These are phyloP conservation scores for Brassica incana DNA, from an alignment of 345 rosid species.

Conservation along the genomic window DNA sequence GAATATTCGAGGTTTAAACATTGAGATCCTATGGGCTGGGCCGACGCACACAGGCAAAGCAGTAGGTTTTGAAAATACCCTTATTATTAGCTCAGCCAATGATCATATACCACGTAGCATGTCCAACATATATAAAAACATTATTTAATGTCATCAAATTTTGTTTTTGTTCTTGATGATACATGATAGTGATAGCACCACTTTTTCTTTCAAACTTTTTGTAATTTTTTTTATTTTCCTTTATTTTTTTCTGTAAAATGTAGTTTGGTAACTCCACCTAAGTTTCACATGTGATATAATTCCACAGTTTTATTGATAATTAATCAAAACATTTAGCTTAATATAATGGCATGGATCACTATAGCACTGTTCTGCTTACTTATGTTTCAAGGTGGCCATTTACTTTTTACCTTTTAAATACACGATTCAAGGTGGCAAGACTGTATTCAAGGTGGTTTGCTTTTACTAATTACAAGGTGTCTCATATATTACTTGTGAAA, in stretches of 20 bases:
- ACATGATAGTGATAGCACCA: not conserved
- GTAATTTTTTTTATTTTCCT: not conserved
- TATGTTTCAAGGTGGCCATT: not conserved
- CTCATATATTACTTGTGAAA: not conserved
- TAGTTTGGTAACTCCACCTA: not conserved
- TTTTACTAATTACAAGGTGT: not conserved
- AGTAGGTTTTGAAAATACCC: not conserved
- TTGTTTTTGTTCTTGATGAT: not conserved
- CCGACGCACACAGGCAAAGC: not conserved
- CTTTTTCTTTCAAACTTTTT: not conserved
- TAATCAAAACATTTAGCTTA: not conserved
- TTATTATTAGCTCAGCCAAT: not conserved
- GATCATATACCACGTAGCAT: not conserved
- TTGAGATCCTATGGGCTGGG: constrained; percentile 30
- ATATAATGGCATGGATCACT: not conserved
- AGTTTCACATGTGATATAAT: not conserved
- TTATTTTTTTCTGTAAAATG: not conserved
- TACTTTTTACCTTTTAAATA: too few relatives aligned
- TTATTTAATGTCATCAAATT: not conserved
- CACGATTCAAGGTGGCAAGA: not conserved
- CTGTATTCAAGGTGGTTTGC: not conserved
- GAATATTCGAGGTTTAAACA: constrained; percentile 39
- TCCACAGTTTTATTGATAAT: not conserved
- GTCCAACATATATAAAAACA: not conserved
- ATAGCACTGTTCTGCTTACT: not conserved